A percentile compares a stretch with the other conserved stretches of the same genome.
Evolutionary conservation across 2,329 filamentous ascomycete genomes (phyloP).

Genomic region (Cryphonectria nitschkei): DNA sequence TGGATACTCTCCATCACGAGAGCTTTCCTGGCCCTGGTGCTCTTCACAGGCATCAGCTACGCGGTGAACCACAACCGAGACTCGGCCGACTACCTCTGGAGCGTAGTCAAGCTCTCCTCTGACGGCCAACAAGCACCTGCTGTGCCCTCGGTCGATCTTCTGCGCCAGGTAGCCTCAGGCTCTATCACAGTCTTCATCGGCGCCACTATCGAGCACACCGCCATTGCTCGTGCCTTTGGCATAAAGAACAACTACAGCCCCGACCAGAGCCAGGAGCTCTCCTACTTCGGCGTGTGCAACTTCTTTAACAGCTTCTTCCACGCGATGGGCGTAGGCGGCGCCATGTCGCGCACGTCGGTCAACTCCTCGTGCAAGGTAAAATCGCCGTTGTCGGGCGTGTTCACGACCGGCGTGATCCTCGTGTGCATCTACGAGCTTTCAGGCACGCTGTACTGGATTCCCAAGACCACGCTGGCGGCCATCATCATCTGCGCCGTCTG

Average conservation of each 20-base stretch:
- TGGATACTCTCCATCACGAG: conserved; percentile 64
- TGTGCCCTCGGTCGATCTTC: conserved; percentile 50
- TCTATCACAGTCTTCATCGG: conserved; percentile 66
- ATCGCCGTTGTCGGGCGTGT: conserved; percentile 62
- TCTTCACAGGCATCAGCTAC: conserved; percentile 67
- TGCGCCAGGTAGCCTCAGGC: conserved; percentile 56
- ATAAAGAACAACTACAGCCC: conserved; percentile 65
- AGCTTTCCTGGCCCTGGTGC: conserved; percentile 61
- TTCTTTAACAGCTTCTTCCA: conserved; percentile 69
- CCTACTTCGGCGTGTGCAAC: conserved; percentile 65
- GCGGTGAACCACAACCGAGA: conserved; percentile 58
- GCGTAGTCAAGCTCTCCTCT: conserved; percentile 59
- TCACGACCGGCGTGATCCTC: conserved; percentile 65
- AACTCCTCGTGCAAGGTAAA: conserved; percentile 67
- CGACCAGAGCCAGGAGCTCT: conserved; percentile 67
- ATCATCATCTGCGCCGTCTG: conserved; percentile 70
- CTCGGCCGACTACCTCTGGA: conserved; percentile 54
- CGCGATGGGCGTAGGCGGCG: conserved; percentile 65
- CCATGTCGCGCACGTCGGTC: conserved; percentile 69
- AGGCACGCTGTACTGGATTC: conserved; percentile 68
- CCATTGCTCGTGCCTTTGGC: conserved; percentile 66
- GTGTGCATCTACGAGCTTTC: conserved; percentile 65
- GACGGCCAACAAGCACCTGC: conserved; percentile 56
- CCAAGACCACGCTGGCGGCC: conserved; percentile 65
- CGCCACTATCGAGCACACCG: conserved; percentile 64